Evolutionary conservation across 2,329 filamentous ascomycete species (phyloP).

Genomic region (Amesomyces nigricolor): DNA sequence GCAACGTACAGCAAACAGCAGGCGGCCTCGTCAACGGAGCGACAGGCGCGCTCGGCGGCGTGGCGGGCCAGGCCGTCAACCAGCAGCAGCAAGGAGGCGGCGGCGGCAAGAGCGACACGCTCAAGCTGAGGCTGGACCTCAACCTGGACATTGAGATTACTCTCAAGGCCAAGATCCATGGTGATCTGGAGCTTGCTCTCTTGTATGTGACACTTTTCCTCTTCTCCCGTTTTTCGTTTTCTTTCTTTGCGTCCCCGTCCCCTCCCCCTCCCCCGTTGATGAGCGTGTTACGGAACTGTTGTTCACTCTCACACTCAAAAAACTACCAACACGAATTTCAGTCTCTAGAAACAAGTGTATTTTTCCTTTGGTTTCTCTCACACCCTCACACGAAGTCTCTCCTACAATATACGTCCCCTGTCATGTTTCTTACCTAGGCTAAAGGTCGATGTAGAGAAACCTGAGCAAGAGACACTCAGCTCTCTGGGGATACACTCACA

Average conservation of each 20-base stretch:
- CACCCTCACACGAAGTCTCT: conserved; percentile 4
- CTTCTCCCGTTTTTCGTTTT: not conserved
- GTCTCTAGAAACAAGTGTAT: conserved; percentile 20
- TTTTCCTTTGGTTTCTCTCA: not conserved
- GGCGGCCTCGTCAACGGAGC: conserved; percentile 36
- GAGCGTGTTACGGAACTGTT: not conserved
- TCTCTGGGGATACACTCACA: conserved; percentile 8
- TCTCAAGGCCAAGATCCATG: conserved; percentile 78
- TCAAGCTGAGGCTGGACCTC: conserved; percentile 69
- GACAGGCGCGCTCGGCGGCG: conserved; percentile 37
- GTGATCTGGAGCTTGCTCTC: conserved; percentile 73
- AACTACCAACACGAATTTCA: conserved; percentile 21
- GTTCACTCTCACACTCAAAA: not conserved
- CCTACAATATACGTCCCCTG: conserved; percentile 1
- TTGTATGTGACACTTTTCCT: conserved; percentile 40
- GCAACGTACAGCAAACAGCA: conserved; percentile 34
- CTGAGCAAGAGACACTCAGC: conserved; percentile 21
- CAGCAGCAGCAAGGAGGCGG: conserved; percentile 29
- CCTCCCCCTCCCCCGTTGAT: conserved; percentile 10
- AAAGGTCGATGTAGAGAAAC: conserved; percentile 30
- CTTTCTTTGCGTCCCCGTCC: conserved; percentile 8
- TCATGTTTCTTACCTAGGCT: conserved; percentile 24
- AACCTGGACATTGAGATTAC: conserved; percentile 82
- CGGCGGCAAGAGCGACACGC: conserved; percentile 54
- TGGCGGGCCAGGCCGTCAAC: conserved; percentile 36